Percentiles rank a stretch among this genome's conserved stretches.
Conservation (phyloP, 2,329 filamentous ascomycete species). For the Claviceps sp. region DNA sequence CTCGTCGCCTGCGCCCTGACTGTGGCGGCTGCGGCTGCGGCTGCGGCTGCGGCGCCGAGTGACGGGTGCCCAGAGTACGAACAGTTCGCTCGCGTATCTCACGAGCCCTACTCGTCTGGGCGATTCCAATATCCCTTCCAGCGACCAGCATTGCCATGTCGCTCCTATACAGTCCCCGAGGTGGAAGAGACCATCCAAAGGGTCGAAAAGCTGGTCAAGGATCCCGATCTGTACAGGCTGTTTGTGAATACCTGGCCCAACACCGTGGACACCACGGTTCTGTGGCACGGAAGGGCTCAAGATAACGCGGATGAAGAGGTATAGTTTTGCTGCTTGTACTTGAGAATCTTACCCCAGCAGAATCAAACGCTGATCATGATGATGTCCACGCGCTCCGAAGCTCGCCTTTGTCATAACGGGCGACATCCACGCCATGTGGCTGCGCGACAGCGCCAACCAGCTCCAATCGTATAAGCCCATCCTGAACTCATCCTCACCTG, state of each 20-base stretch:
- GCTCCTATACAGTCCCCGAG: conserved; percentile 64
- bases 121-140: conserved; percentile 66
- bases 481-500: conserved; percentile 33
- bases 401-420: conserved; percentile 75
- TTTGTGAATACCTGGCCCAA: conserved; percentile 65
- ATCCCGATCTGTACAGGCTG: conserved; percentile 60
- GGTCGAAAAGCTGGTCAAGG: conserved; percentile 55
- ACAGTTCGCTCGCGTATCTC: conserved; percentile 24
- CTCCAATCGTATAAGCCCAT: conserved; percentile 60
- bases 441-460: conserved; percentile 76
- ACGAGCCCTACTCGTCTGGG: conserved; percentile 65
- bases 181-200: conserved; percentile 63
- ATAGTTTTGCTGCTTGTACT: background rate
- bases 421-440: conserved; percentile 87
- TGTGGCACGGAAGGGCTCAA: conserved; percentile 49
- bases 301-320: conserved; percentile 47
- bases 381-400: conserved; percentile 12
- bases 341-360: too few species aligned
- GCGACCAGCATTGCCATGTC: conserved; percentile 60
- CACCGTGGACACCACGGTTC: conserved; percentile 59
- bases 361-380: background rate
- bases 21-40: conserved; percentile 7
- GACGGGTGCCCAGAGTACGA: conserved; percentile 21
- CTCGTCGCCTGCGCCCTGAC: conserved; percentile 21
- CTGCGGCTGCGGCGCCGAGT: conserved; percentile 6